Evolutionary conservation across 805 yeast genomes (phyloP).

Genomic region (Wickerhamiella azyma): DNA sequence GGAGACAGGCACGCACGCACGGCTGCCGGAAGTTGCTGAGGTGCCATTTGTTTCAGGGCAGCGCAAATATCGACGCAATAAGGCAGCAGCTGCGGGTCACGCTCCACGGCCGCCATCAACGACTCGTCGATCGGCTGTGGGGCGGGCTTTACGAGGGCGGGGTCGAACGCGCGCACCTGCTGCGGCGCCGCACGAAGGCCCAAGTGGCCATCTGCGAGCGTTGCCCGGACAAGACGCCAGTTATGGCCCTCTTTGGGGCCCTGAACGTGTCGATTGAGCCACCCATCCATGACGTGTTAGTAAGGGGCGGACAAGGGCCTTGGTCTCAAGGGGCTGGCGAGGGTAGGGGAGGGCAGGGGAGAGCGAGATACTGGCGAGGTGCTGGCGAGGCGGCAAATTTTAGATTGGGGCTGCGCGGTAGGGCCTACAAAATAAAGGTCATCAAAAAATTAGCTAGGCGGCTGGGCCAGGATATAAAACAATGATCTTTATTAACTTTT

Average conservation of each 20-base stretch:
- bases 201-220: slow-evolving; percentile 54
- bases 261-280: slow-evolving; percentile 37
- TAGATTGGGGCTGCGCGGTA: no score
- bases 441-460: no score
- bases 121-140: slow-evolving; percentile 1
- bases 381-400: no score
- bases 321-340: no score
- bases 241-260: slow-evolving; percentile 10
- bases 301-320: not conserved
- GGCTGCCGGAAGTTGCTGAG: not conserved
- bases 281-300: slow-evolving; percentile 33
- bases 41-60: not conserved
- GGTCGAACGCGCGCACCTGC: slow-evolving; percentile 29
- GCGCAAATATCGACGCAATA: slow-evolving; percentile 2
- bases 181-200: slow-evolving; percentile 42
- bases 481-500: no score
- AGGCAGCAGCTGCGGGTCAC: slow-evolving; percentile 2
- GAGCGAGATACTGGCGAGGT: no score
- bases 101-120: not conserved
- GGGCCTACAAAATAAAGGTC: no score
- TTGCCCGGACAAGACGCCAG: slow-evolving; percentile 45
- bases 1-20: slow-evolving; percentile 35
- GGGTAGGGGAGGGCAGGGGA: no score
- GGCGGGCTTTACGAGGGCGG: slow-evolving; percentile 11
- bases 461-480: no score